Evolutionary conservation across 2,329 filamentous ascomycete genomes (phyloP).

Genomic region (Cladosporium sp.): DNA sequence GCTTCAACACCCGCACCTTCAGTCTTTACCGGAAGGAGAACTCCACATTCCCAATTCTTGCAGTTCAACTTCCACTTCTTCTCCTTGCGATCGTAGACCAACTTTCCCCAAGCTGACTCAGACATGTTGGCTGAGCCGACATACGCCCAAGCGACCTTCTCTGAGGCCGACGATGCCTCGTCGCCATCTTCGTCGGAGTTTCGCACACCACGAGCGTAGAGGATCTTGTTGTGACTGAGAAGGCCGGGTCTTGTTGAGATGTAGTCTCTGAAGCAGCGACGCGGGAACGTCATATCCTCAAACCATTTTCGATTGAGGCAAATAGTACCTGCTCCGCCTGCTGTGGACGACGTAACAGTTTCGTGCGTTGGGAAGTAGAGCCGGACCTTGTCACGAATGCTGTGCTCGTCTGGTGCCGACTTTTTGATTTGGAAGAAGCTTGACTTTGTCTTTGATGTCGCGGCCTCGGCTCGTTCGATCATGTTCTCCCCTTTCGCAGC

Average conservation of each 20-base stretch:
- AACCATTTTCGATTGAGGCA: slow-evolving; percentile 74
- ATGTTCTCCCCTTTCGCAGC: slow-evolving; percentile 50
- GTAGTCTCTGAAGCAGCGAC: slow-evolving; percentile 68
- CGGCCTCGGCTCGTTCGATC: slow-evolving; percentile 7
- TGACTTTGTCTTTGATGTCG: slow-evolving; percentile 13
- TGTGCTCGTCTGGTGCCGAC: slow-evolving; percentile 18
- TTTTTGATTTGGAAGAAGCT: slow-evolving; percentile 17
- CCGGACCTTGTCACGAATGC: slow-evolving; percentile 53
- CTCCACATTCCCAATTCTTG: slow-evolving; percentile 94
- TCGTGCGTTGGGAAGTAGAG: slow-evolving; percentile 76
- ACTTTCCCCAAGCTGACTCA: slow-evolving; percentile 86
- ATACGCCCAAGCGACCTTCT: slow-evolving; percentile 67
- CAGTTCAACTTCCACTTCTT: slow-evolving; percentile 72
- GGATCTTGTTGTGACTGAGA: slow-evolving; percentile 78
- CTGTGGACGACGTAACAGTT: slow-evolving; percentile 46
- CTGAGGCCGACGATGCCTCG: not conserved
- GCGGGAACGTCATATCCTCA: slow-evolving; percentile 64
- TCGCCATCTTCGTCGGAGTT: slow-evolving; percentile 3
- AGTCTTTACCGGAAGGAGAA: slow-evolving; percentile 61
- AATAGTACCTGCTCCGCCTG: slow-evolving; percentile 68
- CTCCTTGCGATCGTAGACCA: slow-evolving; percentile 64
- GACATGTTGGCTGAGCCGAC: slow-evolving; percentile 88
- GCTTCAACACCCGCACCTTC: not conserved
- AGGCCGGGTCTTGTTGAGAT: slow-evolving; percentile 66
- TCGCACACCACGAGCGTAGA: slow-evolving; percentile 35